phyloP scores from a whole-genome alignment of 2,329 filamentous ascomycete species.

The Fusarium transvaalense region DNA sequence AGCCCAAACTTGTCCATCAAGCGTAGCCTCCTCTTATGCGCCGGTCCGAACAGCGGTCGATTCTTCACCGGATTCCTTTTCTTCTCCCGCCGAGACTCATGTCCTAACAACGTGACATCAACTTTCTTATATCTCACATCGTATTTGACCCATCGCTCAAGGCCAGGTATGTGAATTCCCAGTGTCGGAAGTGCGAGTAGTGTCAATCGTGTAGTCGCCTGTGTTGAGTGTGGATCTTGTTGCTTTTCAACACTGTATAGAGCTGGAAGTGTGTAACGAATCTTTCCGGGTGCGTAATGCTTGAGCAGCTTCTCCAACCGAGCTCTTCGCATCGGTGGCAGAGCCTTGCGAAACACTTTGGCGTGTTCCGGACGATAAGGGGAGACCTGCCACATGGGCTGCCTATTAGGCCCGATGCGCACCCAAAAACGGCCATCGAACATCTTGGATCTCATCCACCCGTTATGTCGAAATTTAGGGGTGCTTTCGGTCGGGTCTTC shows the following conservation, averaged over 20 bases:
- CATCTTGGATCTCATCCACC: slow-evolving; percentile 53
- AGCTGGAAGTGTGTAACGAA: slow-evolving; percentile 67
- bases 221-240: slow-evolving; percentile 45
- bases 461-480: slow-evolving; percentile 47
- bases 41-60: slow-evolving; percentile 28
- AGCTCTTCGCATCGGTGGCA: slow-evolving; percentile 51
- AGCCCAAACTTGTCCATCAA: slow-evolving; percentile 35
- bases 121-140: slow-evolving; percentile 65
- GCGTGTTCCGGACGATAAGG: slow-evolving; percentile 61
- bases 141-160: slow-evolving; percentile 63
- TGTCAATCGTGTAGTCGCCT: slow-evolving; percentile 51
- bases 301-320: slow-evolving; percentile 60
- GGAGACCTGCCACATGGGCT: slow-evolving; percentile 57
- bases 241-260: slow-evolving; percentile 61
- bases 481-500: slow-evolving; percentile 14
- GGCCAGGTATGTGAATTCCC: slow-evolving; percentile 60
- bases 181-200: slow-evolving; percentile 68
- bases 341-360: slow-evolving; percentile 62
- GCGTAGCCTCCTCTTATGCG: slow-evolving; percentile 29
- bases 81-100: slow-evolving; percentile 35
- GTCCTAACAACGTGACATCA: slow-evolving; percentile 57
- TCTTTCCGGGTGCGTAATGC: slow-evolving; percentile 66
- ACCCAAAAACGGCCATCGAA: slow-evolving; percentile 76
- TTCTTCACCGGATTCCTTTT: slow-evolving; percentile 6
- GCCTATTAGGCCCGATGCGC: slow-evolving; percentile 59